Percentiles rank a stretch among this genome's conserved stretches.
These are phyloP conservation scores for Closterium sp. DNA, from an alignment of 139 green algal species.

Conservation along the genomic window DNA sequence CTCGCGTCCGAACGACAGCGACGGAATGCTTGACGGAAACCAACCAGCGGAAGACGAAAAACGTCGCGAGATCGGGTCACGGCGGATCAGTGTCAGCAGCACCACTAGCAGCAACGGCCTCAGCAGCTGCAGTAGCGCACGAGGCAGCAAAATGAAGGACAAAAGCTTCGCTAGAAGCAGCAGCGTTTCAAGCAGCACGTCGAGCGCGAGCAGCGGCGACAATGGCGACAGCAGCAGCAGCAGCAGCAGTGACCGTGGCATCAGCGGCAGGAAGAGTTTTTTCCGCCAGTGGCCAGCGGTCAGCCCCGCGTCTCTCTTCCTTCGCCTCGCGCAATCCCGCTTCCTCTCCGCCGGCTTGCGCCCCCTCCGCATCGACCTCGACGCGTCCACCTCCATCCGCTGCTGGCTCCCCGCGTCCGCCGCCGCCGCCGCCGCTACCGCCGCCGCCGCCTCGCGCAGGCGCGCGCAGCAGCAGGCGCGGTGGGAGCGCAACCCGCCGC, in stretches of 20 bases:
- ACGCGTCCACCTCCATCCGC: not conserved
- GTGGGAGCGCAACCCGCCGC: slow-evolving; percentile 1
- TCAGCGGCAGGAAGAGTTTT: not conserved
- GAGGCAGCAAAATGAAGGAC: not conserved
- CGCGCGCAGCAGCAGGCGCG: slow-evolving; percentile 10
- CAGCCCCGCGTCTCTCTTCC: not conserved
- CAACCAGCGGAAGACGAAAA: not conserved
- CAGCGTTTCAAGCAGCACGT: not conserved
- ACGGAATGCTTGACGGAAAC: not conserved
- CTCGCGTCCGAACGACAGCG: not conserved
- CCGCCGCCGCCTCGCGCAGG: not conserved
- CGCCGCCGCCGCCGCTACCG: not conserved
- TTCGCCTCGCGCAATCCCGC: not conserved
- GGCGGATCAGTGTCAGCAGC: not conserved
- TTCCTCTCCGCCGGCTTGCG: not conserved
- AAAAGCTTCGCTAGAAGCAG: not conserved
- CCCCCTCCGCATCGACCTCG: not conserved
- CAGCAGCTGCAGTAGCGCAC: not conserved
- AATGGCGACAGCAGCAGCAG: not conserved
- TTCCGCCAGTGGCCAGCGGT: not conserved
- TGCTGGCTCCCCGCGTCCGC: not conserved
- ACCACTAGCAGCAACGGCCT: not conserved
- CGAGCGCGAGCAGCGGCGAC: not conserved
- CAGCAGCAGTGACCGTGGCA: not conserved
- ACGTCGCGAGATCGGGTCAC: not conserved